A percentile compares a stretch with the other conserved stretches of the same genome.
These are phyloP conservation scores for Mortierella sp. DNA, from an alignment of 371 early-diverging fungal genomes.

Conservation along the genomic window DNA sequence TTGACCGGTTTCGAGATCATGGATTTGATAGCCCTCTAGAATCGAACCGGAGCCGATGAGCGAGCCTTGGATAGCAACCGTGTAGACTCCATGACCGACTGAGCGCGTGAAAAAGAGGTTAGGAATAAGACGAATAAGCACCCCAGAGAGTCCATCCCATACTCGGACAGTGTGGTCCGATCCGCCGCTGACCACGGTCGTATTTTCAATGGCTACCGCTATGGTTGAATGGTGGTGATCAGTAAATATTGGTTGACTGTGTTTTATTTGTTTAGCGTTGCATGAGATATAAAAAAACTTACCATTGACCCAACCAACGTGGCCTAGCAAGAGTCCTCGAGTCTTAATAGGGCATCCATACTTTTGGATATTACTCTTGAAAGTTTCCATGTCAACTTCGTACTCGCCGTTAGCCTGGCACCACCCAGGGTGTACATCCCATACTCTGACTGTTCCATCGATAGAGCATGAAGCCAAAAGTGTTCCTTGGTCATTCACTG, in stretches of 20 bases:
- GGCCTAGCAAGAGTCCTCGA: slow-evolving; percentile 22
- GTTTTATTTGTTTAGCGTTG: background rate
- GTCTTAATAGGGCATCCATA: slow-evolving; percentile 26
- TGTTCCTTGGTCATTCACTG: slow-evolving; percentile 35
- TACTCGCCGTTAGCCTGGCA: background rate
- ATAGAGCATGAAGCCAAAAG: slow-evolving; percentile 35
- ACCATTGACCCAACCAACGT: slow-evolving; percentile 54
- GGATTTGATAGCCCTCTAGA: slow-evolving; percentile 34
- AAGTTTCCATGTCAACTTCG: background rate
- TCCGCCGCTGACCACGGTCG: slow-evolving; percentile 38
- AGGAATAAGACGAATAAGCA: slow-evolving; percentile 13
- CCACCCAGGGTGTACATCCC: slow-evolving; percentile 18
- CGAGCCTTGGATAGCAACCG: slow-evolving; percentile 26
- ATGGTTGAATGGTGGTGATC: background rate
- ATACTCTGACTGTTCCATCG: slow-evolving; percentile 39
- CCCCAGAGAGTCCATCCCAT: slow-evolving; percentile 57
- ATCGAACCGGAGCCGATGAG: slow-evolving; percentile 35
- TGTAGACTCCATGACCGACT: slow-evolving; percentile 33
- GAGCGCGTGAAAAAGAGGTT: slow-evolving; percentile 27
- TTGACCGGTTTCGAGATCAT: slow-evolving; percentile 15
- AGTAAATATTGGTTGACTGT: background rate
- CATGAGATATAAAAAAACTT: background rate
- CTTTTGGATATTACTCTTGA: slow-evolving; percentile 4
- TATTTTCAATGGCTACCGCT: slow-evolving; percentile 46
- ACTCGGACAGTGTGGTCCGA: slow-evolving; percentile 62